Percentiles rank a stretch among this genome's conserved stretches.
Conservation (phyloP, 1,139 yeast genomes). For the Candida tropicalis region DNA sequence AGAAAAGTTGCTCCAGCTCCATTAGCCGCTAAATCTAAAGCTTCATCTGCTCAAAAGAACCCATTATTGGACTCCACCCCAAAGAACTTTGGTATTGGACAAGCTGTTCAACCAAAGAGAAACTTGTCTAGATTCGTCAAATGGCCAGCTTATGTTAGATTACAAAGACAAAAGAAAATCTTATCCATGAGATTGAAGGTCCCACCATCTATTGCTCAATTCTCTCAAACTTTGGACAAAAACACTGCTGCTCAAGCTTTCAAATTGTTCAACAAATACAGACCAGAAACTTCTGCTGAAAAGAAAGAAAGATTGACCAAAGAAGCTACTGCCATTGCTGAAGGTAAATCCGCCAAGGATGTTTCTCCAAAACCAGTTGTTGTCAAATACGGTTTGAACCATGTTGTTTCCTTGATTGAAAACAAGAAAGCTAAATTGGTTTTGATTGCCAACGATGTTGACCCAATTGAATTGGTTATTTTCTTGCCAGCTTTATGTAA, state of each 20-base stretch:
- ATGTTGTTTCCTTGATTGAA: slow-evolving; percentile 93
- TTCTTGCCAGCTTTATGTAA: slow-evolving; percentile 98
- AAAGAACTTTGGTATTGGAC: slow-evolving; percentile 96
- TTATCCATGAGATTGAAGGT: slow-evolving; percentile 94
- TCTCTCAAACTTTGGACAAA: slow-evolving; percentile 94
- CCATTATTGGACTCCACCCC: slow-evolving; percentile 74
- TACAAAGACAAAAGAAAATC: slow-evolving; percentile 91
- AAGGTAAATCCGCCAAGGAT: slow-evolving; percentile 94
- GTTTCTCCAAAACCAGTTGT: slow-evolving; percentile 94
- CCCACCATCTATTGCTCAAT: slow-evolving; percentile 97
- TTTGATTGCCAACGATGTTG: slow-evolving; percentile 96
- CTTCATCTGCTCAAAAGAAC: slow-evolving; percentile 31
- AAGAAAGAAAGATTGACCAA: slow-evolving; percentile 98
- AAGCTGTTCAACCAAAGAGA: slow-evolving; percentile 91
- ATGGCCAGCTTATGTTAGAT: slow-evolving; percentile 98
- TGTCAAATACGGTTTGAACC: slow-evolving; percentile 98
- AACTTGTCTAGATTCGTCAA: slow-evolving; percentile 94
- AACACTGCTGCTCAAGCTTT: slow-evolving; percentile 96
- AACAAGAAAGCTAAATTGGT: slow-evolving; percentile 98
- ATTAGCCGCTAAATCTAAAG: slow-evolving; percentile 43
- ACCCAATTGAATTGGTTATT: slow-evolving; percentile 96
- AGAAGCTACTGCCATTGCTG: slow-evolving; percentile 98
- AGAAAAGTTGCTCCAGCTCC: slow-evolving; percentile 59
- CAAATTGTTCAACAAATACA: slow-evolving; percentile 97
- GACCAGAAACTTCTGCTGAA: slow-evolving; percentile 96